phyloP scores from a whole-genome alignment of 805 yeast species.

The Starmerella geochares region DNA sequence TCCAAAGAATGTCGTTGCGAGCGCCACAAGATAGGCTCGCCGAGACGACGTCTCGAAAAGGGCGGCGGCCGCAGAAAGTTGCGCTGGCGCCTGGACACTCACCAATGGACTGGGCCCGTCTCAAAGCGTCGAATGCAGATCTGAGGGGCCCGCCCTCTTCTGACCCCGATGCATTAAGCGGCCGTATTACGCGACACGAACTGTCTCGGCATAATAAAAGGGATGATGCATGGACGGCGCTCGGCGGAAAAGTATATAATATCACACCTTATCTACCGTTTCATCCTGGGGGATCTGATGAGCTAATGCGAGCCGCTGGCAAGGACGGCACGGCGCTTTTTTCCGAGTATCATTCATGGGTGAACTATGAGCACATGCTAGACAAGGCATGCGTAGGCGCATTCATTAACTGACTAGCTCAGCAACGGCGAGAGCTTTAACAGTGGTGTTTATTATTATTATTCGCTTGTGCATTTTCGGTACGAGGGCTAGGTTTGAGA shows the following conservation, averaged over 20 bases:
- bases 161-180: constrained; percentile 13
- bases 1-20: constrained; percentile 1
- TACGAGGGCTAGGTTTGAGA: not conserved
- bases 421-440: too few species aligned
- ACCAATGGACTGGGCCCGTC: constrained; percentile 74
- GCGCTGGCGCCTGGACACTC: constrained; percentile 68
- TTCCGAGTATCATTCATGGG: constrained; percentile 62
- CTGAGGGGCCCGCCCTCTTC: constrained; percentile 30
- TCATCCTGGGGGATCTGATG: constrained; percentile 88
- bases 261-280: constrained; percentile 71
- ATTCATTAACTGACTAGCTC: constrained; percentile 21
- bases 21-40: not conserved
- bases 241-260: constrained; percentile 74
- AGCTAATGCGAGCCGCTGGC: constrained; percentile 71
- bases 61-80: constrained; percentile 36
- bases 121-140: constrained; percentile 40
- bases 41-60: constrained; percentile 9
- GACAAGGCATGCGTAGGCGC: constrained; percentile 70
- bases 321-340: constrained; percentile 70
- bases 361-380: constrained; percentile 71
- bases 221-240: constrained; percentile 79
- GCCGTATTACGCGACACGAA: constrained; percentile 41
- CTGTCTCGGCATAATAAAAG: constrained; percentile 46
- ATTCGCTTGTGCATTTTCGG: not conserved
- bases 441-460: too few species aligned